Evolutionary conservation across 352 stramenopile genomes (phyloP).

Genomic region (Phytophthora pistaciae): DNA sequence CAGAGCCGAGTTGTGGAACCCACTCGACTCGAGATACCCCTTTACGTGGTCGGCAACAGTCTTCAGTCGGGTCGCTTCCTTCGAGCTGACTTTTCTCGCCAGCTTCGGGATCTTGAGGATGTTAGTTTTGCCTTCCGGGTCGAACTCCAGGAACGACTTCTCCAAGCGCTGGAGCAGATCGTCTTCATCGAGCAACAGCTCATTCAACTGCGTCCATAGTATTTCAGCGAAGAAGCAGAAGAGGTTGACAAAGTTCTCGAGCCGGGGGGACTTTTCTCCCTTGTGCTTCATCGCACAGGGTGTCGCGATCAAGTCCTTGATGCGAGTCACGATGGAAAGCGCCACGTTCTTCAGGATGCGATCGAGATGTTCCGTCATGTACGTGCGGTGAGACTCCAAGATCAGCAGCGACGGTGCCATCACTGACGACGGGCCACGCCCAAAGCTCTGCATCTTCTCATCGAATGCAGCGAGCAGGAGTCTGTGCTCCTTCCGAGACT

Average conservation of each 20-base stretch:
- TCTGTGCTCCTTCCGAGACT: slow-evolving; percentile 33
- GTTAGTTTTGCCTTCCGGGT: slow-evolving; percentile 10
- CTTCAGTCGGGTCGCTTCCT: slow-evolving; percentile 8
- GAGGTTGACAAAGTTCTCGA: slow-evolving; percentile 35
- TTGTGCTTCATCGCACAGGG: background rate
- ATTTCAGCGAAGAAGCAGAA: slow-evolving; percentile 33
- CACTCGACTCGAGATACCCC: slow-evolving; percentile 21
- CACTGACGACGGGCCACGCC: background rate
- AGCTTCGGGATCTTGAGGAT: slow-evolving; percentile 7
- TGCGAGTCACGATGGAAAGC: slow-evolving; percentile 22
- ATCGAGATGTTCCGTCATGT: slow-evolving; percentile 22
- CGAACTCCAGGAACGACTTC: slow-evolving; percentile 29
- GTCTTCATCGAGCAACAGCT: slow-evolving; percentile 38
- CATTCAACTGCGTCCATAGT: slow-evolving; percentile 35
- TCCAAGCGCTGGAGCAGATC: slow-evolving; percentile 13
- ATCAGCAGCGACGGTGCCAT: slow-evolving; percentile 32
- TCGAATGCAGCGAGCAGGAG: slow-evolving; percentile 28
- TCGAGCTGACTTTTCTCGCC: background rate
- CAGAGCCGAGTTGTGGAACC: slow-evolving; percentile 33
- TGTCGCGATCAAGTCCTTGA: slow-evolving; percentile 22
- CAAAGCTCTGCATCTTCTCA: slow-evolving; percentile 8
- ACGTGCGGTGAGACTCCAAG: slow-evolving; percentile 23
- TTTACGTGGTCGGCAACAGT: slow-evolving; percentile 19
- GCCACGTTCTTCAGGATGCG: slow-evolving; percentile 40
- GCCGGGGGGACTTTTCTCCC: background rate